Conservation (phyloP, 2,329 filamentous ascomycete genomes). For the Emmonsiellopsis sp. region DNA sequence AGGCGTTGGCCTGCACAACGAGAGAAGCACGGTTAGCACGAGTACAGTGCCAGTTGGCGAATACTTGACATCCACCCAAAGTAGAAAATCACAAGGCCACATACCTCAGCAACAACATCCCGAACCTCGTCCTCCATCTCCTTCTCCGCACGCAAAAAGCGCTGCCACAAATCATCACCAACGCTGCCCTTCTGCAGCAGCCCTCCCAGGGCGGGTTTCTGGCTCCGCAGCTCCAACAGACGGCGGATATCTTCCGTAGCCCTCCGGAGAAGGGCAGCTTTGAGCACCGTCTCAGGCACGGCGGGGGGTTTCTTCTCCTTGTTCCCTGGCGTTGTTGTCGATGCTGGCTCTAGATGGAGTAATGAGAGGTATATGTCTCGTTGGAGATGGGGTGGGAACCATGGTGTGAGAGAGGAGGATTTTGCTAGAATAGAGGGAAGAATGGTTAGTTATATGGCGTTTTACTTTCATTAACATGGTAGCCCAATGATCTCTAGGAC, state of each 20-base stretch:
- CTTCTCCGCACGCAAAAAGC: conserved; percentile 85
- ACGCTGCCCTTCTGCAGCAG: conserved; percentile 85
- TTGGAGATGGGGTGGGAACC: conserved; percentile 85
- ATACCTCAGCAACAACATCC: conserved; percentile 86
- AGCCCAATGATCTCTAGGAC: no score
- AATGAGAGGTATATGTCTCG: conserved; percentile 93
- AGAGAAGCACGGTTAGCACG: neutral
- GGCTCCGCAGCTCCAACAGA: conserved; percentile 76
- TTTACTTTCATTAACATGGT: neutral
- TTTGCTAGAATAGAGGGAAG: conserved; percentile 45
- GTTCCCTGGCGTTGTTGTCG: conserved; percentile 29
- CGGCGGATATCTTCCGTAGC: conserved; percentile 89
- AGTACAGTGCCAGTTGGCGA: neutral
- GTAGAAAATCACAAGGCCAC: conserved; percentile 14
- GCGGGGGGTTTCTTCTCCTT: conserved; percentile 56
- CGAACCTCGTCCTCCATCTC: conserved; percentile 94
- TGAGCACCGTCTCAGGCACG: conserved; percentile 75
- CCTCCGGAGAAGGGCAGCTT: conserved; percentile 77
- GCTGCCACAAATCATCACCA: conserved; percentile 90
- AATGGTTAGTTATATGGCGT: neutral
- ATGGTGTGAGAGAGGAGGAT: conserved; percentile 78
- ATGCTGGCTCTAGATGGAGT: conserved; percentile 61
- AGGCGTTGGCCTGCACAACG: conserved; percentile 67
- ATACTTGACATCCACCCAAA: neutral
- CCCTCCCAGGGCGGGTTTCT: conserved; percentile 77